Conservation (phyloP, 768 basidiomycete species). For the Gloeophyllum trabeum region DNA sequence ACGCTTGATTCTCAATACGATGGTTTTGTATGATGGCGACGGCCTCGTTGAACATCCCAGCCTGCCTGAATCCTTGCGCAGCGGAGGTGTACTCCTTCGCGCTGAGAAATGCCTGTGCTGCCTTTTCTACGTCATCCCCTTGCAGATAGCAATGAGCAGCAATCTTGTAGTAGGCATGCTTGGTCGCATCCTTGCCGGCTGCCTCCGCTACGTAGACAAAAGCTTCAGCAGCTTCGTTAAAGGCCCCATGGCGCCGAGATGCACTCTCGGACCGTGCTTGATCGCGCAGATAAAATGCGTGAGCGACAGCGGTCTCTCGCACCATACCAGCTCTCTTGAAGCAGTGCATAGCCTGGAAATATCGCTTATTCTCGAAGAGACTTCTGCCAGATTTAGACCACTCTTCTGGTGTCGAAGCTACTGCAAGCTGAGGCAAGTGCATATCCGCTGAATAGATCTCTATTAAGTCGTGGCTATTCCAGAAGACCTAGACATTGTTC, state of each 20-base stretch:
- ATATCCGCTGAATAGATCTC: constrained; percentile 29
- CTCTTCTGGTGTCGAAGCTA: constrained; percentile 29
- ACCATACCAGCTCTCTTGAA: constrained; percentile 27
- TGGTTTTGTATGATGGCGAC: constrained; percentile 29
- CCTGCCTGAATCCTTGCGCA: constrained; percentile 36
- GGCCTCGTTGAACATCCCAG: constrained; percentile 41
- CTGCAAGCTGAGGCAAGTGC: constrained; percentile 34
- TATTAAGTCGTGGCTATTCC: constrained; percentile 28
- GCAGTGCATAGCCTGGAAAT: constrained; percentile 33
- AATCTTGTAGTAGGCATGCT: constrained; percentile 22
- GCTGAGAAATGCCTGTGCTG: constrained; percentile 30
- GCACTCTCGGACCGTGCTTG: constrained; percentile 20
- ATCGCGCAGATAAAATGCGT: constrained; percentile 35
- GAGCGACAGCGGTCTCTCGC: constrained; percentile 28
- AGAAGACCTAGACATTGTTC: constrained; percentile 25
- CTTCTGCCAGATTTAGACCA: constrained; percentile 21
- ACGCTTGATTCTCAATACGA: constrained; percentile 11
- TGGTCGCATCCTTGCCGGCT: constrained; percentile 12
- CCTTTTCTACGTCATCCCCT: constrained; percentile 25
- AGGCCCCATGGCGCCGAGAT: constrained; percentile 20
- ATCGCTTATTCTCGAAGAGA: constrained; percentile 25
- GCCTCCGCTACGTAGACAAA: constrained; percentile 28
- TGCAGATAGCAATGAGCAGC: constrained; percentile 36
- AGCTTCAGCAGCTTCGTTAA: constrained; percentile 30
- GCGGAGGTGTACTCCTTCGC: constrained; percentile 32